Evolutionary conservation across 2,329 filamentous ascomycete genomes (phyloP), one percentile per base, ranked within the genome.

Genomic region (Aureobasidium sp.): DNA sequence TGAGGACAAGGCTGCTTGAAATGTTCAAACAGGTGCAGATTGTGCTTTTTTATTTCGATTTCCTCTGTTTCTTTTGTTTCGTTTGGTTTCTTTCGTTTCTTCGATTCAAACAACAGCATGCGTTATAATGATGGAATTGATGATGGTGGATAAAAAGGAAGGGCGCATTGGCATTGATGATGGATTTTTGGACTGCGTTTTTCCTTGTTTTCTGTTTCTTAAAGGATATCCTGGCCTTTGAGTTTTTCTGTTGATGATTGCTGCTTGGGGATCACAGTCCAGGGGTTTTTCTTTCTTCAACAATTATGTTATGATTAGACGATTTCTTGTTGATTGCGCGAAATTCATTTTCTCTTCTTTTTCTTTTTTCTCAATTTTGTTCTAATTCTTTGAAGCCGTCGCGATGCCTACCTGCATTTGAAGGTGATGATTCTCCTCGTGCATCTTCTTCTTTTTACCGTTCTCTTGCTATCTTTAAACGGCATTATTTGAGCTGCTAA

Each of bases 291-390:
- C 19, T 11, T 34, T 45, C 22, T 16, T 14, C 10, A 42, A 17
- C n/a, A 34, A 25, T 47, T 11, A 35, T 37, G 44, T 37, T 35
- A 47, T 21, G 44, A 47, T 47, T 47, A 47, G 44, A 47, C 44
- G 44, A 47, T 37, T n/a, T n/a, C n/a, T n/a, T 45, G 29, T 32
- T 34, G 41, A 32, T 44, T 45, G 29, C 22, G 38, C 38, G 38
- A 41, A 41, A 7, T 6, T 29, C 12, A 7, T 2, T 29, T 17
- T 30, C 16, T n/a, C 29, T 30, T 44, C 14, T 14, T 16, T 19
- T 10, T 19, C n/a, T 19, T 12, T 19, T 19, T 44, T 4, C 24
- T 44, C 7, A 3, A 10, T 30, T 30, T 6, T 30, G 25, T 30
- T 22, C 27, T 29, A 7, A 6, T 12, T 29, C 27, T 29, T 22